phyloP scores from a whole-genome alignment of 192 early-diverging fungal species.

The Backusella australiensis region DNA sequence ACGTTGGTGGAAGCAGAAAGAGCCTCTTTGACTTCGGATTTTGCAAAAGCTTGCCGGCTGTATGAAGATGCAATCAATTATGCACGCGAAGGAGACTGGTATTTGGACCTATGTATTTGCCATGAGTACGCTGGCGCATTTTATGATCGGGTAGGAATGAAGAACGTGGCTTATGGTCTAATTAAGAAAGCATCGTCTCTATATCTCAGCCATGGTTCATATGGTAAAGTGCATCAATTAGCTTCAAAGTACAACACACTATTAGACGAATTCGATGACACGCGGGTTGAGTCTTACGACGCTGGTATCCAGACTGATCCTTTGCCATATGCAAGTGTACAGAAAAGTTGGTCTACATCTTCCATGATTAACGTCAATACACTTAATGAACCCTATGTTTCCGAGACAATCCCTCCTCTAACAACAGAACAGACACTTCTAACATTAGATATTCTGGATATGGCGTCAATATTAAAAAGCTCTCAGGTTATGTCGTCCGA shows the following conservation, averaged over 20 bases:
- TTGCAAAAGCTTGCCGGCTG: conserved; percentile 11
- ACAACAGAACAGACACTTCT: conserved; percentile 33
- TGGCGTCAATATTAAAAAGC: conserved; percentile 36
- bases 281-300: conserved; percentile 1
- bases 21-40: conserved; percentile 5
- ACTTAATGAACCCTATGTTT: conserved; percentile 11
- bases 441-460: conserved; percentile 31
- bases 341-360: conserved; percentile 16
- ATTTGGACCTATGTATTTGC: conserved; percentile 25
- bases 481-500: conserved; percentile 36
- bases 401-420: conserved; percentile 11
- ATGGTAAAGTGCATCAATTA: conserved; percentile 33
- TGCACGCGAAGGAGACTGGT: conserved; percentile 25
- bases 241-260: conserved; percentile 13
- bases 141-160: conserved; percentile 19
- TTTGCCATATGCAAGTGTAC: conserved; percentile 12
- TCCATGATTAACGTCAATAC: conserved; percentile 9
- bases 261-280: conserved; percentile 20
- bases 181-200: conserved; percentile 22
- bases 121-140: conserved; percentile 35
- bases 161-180: conserved; percentile 25
- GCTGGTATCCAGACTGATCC: conserved; percentile 30
- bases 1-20: conserved; percentile 30
- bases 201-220: conserved; percentile 21
- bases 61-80: conserved; percentile 35